Evolutionary conservation across 1,284 basidiomycete species (phyloP), one percentile per base, ranked within the genome.

Genomic region (Porogramme epimiltina): DNA sequence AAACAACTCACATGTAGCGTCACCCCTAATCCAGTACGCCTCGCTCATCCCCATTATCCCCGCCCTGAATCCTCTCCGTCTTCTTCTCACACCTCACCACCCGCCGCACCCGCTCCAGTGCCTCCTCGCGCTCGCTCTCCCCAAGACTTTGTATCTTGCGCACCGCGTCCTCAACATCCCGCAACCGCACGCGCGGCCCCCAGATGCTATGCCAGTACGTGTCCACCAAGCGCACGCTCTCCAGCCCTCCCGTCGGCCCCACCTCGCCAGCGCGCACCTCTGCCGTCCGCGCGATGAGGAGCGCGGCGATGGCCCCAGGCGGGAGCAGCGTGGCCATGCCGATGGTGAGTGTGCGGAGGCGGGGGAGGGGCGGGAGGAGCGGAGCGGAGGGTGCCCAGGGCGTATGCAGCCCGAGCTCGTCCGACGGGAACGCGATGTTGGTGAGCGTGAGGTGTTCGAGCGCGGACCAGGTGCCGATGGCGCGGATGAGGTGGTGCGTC

Each of bases 161-260:
- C n/a, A 61, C 62, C 5, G 69, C 70, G 25, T 55, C 61, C 62
- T 77, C 75, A 22, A 79, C 56, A 56, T 79, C 75, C n/a, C 65
- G 60, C 45, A 67, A 57, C 15, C 75, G 67, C 36, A 77, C 57
- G 38, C 73, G 69, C 10, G 72, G 68, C 18, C 80, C 82, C 82
- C 82, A 83, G 31, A 84, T 84, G 51, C 80, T 80, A 42, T 73
- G 75, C 23, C 70, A 64, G 61, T 83, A 84, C 20, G 73, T 73
- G 54, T 84, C 82, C 6, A 81, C 75, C 5, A 84, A 68, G 33
- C 70, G 66, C n/a, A 84, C 61, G 26, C 59, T 47, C 48, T 63
- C 58, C 16, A 82, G 64, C 23, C n/a, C n/a, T n/a, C n/a, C n/a
- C n/a, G n/a, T n/a, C n/a, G n/a, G n/a, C n/a, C n/a, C n/a, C n/a